Base-by-base conservation (phyloP, 176 grass and related monocot species). In the Coix lacrymajobi region DNA sequence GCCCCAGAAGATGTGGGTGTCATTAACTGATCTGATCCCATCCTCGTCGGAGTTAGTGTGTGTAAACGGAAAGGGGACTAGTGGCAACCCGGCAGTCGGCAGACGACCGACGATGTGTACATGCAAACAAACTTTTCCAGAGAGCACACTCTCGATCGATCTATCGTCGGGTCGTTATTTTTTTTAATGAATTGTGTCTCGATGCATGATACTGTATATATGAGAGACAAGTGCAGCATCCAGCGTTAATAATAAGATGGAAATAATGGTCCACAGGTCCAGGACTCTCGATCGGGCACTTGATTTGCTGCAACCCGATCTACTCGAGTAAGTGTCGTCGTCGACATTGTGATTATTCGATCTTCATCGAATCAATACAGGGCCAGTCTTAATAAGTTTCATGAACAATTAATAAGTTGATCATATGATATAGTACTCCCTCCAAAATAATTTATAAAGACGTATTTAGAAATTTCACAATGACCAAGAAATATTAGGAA, bases 171-270 rank as follows among this genome's bases (percentile, higher is more conserved):
- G 60, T 75, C 41, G 60, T 84, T 64, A 34, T 28, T 72, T 57
- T 22, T 16, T 85, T 85, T 79, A 5, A 86, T 83, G 60, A n/a
- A n/a, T n/a, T n/a, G n/a, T n/a, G 41, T 68, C 74, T 83, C 66
- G 57, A 90, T 79, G 79, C 84, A 74, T 48, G 58, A 28, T 12
- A 85, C n/a, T n/a, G n/a, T n/a, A n/a, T n/a, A n/a, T n/a, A n/a
- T 32, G 66, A 70, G 16, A 30, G 25, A 75, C 82, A 69, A 62
- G 32, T 34, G 77, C 36, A 66, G 36, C 80, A 66, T 45, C 75
- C 51, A 69, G 40, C 38, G 87, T 67, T 80, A 70, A 62, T n/a
- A n/a, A n/a, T n/a, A n/a, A n/a, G n/a, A n/a, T n/a, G n/a, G n/a
- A n/a, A n/a, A n/a, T n/a, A n/a, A 29, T 85, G 83, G 88, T 90